Evolutionary conservation across 176 grass and related monocot species (phyloP).

Genomic region (Carex parvula): DNA sequence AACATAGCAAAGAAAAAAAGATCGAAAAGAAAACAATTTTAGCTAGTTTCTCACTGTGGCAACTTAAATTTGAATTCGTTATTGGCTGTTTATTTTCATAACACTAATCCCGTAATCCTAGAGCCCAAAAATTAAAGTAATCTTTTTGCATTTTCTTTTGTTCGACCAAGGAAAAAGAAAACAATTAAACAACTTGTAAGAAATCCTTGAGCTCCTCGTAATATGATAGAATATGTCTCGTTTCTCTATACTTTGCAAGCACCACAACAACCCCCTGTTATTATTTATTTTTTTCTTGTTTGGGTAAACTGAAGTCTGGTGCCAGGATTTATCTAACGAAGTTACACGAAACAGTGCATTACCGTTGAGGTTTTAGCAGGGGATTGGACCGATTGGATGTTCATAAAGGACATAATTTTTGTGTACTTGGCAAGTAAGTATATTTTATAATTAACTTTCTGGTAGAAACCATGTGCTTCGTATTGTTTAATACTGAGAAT

Average conservation of each 20-base stretch:
- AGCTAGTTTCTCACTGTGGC: neutral
- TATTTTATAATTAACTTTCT: neutral
- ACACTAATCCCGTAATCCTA: neutral
- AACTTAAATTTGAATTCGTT: neutral
- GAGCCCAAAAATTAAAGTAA: neutral
- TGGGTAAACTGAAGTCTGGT: neutral
- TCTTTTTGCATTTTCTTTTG: neutral
- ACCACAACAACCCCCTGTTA: too few relatives aligned
- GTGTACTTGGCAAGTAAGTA: neutral
- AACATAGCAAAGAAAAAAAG: neutral
- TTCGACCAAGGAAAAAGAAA: neutral
- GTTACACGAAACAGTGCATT: neutral
- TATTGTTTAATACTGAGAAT: constrained; percentile 14
- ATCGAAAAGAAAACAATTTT: neutral
- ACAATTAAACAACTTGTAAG: neutral
- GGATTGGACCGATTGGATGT: neutral
- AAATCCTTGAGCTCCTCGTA: constrained; percentile 16
- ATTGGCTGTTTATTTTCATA: neutral
- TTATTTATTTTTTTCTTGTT: neutral
- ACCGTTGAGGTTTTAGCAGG: neutral
- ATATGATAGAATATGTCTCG: neutral
- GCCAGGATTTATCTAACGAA: neutral
- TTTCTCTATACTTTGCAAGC: neutral
- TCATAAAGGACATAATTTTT: neutral
- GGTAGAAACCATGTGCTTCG: neutral